Evolutionary conservation across 2,329 filamentous ascomycete genomes (phyloP), one percentile per base, ranked within the genome.

Genomic region (Colletotrichum camelliae): DNA sequence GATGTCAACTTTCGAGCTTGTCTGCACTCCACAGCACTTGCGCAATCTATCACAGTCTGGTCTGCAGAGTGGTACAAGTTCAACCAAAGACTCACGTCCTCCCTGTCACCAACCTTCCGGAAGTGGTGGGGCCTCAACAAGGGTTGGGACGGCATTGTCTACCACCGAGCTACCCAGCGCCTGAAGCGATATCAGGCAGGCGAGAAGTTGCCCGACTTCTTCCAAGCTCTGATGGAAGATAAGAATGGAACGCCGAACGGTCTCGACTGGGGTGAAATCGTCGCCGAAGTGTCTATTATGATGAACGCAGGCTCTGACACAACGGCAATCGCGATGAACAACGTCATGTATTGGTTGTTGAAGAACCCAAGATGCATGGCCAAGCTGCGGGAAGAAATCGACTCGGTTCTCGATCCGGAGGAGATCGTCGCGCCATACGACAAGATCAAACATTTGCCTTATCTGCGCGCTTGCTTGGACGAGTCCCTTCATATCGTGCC

Each of bases 191-290:
- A 89, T 76, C 80, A 86, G 24, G 82, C 82, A 1, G 90, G 90
- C 24, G 90, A 92, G 80, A 88, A 88, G 74, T 83, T 91, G 0
- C 87, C 90, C 57, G 91, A 92, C 78, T 91, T 92, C 82, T 91
- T 92, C 83, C 84, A 88, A 61, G 85, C 86, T 1, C 80, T 92
- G 8, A 89, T 92, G 88, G 88, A 88, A 13, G 84, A 87, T 64
- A 86, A 84, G 68, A 83, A 85, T 29, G 86, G 82, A 12, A 80
- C 80, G 1, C 81, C 85, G 1, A 82, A 83, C 31, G 81, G 86
- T 48, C 85, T 92, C 2, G 88, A 91, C 74, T 90, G 86, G 86
- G 90, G 90, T 29, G 90, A 92, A 80, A 88, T 91, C 10, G 86
- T 90, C 0, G 89, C 90, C n/a, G 90, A 92, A 78, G 83, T 90